Evolutionary conservation across 345 rosid species (phyloP).

Genomic region (Pistacia vera): DNA sequence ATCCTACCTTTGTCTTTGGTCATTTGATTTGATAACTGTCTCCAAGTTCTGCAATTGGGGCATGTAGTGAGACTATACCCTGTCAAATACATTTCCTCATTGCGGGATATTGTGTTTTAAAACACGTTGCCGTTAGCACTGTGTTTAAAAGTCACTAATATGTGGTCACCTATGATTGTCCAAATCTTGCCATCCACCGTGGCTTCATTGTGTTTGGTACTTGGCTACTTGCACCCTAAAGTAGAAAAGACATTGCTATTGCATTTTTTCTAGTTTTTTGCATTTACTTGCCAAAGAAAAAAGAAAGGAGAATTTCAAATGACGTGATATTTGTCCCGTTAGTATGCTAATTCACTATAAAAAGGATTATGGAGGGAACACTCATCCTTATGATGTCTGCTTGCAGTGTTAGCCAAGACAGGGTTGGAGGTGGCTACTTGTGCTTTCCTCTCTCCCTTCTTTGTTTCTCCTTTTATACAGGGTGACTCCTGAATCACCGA

Average conservation of each 20-base stretch:
- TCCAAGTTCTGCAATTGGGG: background rate
- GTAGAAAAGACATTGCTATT: slow-evolving; percentile 3
- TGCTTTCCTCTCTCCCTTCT: slow-evolving; percentile 73
- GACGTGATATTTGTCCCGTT: background rate
- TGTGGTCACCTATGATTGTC: background rate
- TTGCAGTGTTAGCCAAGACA: slow-evolving; percentile 81
- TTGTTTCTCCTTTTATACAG: slow-evolving; percentile 65
- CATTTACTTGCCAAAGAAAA: background rate
- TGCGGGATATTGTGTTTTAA: background rate
- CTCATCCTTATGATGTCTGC: slow-evolving; percentile 11
- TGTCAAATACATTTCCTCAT: background rate
- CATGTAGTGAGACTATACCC: background rate
- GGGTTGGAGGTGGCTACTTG: slow-evolving; percentile 97
- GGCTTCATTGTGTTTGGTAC: background rate
- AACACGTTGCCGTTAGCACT: background rate
- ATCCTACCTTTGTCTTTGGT: background rate
- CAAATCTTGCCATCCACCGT: background rate
- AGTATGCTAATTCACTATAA: background rate
- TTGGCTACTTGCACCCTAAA: background rate
- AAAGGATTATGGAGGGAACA: background rate
- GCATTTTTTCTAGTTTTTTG: background rate
- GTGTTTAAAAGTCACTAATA: background rate
- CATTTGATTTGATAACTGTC: background rate
- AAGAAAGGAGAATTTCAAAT: background rate
- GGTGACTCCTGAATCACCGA: slow-evolving; percentile 80